These are phyloP conservation scores for Candida caryicola DNA, from an alignment of 805 yeast species.

Conservation along the genomic window DNA sequence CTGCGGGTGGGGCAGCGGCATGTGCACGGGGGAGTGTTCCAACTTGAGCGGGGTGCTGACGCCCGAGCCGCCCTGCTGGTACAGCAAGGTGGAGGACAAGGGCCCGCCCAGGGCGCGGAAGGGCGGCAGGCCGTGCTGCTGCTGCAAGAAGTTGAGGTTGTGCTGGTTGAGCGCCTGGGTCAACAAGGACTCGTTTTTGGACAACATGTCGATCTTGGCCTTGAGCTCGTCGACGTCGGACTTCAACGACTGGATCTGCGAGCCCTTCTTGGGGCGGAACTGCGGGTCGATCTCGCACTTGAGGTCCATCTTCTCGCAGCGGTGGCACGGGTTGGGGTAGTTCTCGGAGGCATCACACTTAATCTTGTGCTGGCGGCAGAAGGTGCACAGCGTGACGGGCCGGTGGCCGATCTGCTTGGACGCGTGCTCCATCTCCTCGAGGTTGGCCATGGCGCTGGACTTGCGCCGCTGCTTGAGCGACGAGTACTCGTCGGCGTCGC, in stretches of 20 bases:
- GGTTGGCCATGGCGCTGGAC: conserved; percentile 3
- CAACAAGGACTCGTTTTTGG: conserved; percentile 62
- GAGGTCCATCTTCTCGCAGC: conserved; percentile 78
- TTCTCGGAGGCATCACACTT: conserved; percentile 87
- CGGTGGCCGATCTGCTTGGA: conserved; percentile 52
- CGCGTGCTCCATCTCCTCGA: conserved; percentile 7
- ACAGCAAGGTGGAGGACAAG: conserved; percentile 1
- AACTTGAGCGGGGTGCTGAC: conserved; percentile 1
- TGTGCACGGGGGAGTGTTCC: background rate
- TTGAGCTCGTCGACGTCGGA: conserved; percentile 83
- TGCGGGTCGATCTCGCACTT: conserved; percentile 88
- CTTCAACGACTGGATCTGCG: conserved; percentile 78
- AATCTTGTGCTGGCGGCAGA: conserved; percentile 92
- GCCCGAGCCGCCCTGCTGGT: conserved; percentile 7
- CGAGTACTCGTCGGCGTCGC: conserved; percentile 9
- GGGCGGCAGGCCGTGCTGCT: conserved; percentile 9
- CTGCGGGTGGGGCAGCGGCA: conserved; percentile 6
- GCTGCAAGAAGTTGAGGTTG: conserved; percentile 29
- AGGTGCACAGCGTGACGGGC: conserved; percentile 91
- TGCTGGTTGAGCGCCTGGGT: conserved; percentile 58
- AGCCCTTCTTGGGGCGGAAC: conserved; percentile 87
- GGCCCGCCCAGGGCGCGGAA: conserved; percentile 2
- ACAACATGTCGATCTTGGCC: conserved; percentile 62
- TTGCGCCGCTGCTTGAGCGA: conserved; percentile 12
- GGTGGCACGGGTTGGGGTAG: conserved; percentile 75